Evolutionary conservation across 148 eudicot species (phyloP), one percentile per base, ranked within the genome.

Genomic region (Arctostaphylos glauca): DNA sequence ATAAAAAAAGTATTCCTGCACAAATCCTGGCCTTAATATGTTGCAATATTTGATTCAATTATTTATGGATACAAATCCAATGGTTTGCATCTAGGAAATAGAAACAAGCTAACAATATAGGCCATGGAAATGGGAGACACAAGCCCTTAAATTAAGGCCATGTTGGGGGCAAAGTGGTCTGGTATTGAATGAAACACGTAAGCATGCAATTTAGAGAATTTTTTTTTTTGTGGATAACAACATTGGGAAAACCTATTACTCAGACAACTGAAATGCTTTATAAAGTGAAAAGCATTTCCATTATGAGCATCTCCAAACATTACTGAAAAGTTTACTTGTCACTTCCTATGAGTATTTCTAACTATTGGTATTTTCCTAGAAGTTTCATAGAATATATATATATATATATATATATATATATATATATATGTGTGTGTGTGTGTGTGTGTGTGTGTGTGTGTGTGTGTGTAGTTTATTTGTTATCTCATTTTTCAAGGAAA

Each of bases 121-220:
- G 86, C 83, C 82, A 76, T 31, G 79, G 76, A 78, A 78, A 85
- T 81, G 83, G 88, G 87, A 85, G 80, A 87, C 91, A 87, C 38
- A 58, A 82, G 76, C 72, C 88, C 89, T 83, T 64, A 84, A 89
- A 87, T 82, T 78, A 80, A 53, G 87, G 91, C 77, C 78, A 89
- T 84, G 86, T 82, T 76, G 48, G 74, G 74, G 83, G 76, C 54
- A 67, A 81, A 52, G 82, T 48, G 48, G 85, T 68, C 54, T 54
- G 41, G 68, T 83, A 54, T 77, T 50, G 74, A 18, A 78, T 55
- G 52, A 47, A 78, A 68, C 77, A 66, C 68, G 3, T 53, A 3
- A 31, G 41, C 66, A 66, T 41, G 58, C 55, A 23, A 44, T 43
- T 46, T 21, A 75, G 16, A 31, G 4, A 19, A 14, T 10, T 38